Evolutionary conservation across 805 yeast species (phyloP), one percentile per base, ranked within the genome.

Genomic region (Lipomyces sp.): DNA sequence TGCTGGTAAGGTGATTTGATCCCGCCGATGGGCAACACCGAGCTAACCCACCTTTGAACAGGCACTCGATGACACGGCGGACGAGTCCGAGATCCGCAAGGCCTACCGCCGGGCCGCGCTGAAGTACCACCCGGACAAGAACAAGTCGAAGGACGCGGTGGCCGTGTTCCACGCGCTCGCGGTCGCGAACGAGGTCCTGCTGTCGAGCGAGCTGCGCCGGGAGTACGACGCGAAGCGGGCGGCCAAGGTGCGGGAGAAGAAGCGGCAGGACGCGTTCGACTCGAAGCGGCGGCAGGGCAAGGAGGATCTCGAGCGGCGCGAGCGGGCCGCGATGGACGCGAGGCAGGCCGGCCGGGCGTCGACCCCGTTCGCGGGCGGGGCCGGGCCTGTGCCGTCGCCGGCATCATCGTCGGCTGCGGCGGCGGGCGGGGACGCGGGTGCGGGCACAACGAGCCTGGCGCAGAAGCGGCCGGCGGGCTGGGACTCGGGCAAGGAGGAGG

Each of bases 81-180:
- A 86, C 1, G 70, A 78, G 29, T 69, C 70, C 1, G 96, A 88
- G 56, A 87, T 91, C 65, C 82, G 84, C 60, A 82, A 79, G 65
- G 95, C 96, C 0, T 91, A 88, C 68, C 77, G 95, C 58, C 84
- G 80, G 60, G 74, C 88, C 41, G 98, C 98, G 16, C 74, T 91
- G 37, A 73, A 74, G 53, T 80, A 83, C 63, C 98, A 91, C 68
- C 98, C 98, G 0, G 98, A 91, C 68, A 91, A 93, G 65, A 89
- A 81, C 3, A 65, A 79, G 1, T 73, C 95, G 51, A 83, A 84
- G 64, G 83, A 74, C 10, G 73, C 81, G 18, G 85, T 95, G 2
- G 96, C 87, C 65, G 90, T 90, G 71, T 93, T 93, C 74, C 93
- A 93, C 69, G 95, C 91, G 64, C 86, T 93, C 41, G 84, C 95